These are phyloP conservation scores for Yamadazyma dushanensis DNA, from an alignment of 1,139 yeast species.

Conservation along the genomic window DNA sequence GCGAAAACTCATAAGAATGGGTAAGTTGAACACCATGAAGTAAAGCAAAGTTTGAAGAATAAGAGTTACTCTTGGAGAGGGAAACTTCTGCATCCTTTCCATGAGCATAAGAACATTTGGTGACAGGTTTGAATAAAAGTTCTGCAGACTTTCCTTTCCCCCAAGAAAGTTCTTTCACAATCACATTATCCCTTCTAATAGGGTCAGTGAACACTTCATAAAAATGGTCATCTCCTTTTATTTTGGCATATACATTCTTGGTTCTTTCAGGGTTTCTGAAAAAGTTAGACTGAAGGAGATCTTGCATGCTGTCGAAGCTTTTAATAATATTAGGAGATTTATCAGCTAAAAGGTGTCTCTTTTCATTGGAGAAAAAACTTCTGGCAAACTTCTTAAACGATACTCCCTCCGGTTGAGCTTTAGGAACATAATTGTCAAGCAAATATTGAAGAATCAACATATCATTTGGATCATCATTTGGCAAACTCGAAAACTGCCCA, in stretches of 20 bases:
- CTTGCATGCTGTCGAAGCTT: conserved; percentile 8
- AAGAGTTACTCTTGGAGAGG: conserved; percentile 7
- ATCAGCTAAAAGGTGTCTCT: conserved; percentile 1
- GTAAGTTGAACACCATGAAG: conserved; percentile 7
- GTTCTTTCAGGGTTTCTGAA: conserved; percentile 10
- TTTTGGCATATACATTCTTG: conserved; percentile 7
- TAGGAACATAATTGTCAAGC: not conserved
- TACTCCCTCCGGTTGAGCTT: not conserved
- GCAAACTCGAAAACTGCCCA: too few species aligned
- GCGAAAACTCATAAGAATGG: not conserved
- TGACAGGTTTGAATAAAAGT: conserved; percentile 9
- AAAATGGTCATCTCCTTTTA: conserved; percentile 3
- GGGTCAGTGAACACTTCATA: conserved; percentile 10
- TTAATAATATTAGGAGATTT: conserved; percentile 3
- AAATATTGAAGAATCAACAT: not conserved
- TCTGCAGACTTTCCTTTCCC: conserved; percentile 9
- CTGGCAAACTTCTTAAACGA: not conserved
- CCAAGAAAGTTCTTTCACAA: conserved; percentile 7
- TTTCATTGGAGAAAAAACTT: too few species aligned
- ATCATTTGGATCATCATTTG: too few species aligned
- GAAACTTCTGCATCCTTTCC: conserved; percentile 4
- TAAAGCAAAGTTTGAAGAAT: conserved; percentile 4
- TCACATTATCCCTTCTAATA: conserved; percentile 1
- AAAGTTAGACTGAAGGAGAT: conserved; percentile 8
- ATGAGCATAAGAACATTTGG: conserved; percentile 10